phyloP scores from a whole-genome alignment of 257 asterid genomes.

The Parsonsia alboflavescens region DNA sequence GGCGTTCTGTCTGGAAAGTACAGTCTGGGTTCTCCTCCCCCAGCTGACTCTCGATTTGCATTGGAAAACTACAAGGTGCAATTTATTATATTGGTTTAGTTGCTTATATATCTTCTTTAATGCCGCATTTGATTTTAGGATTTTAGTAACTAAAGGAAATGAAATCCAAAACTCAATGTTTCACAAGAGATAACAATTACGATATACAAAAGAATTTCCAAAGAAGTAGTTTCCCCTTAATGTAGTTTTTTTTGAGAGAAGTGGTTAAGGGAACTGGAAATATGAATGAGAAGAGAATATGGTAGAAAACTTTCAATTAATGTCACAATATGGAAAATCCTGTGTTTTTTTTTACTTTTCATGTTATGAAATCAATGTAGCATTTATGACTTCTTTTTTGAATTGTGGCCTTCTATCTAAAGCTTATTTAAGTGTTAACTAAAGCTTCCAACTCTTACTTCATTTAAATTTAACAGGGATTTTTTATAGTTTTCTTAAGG shows the following conservation, averaged over 20 bases:
- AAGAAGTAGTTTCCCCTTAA: background rate
- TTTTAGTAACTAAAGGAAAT: background rate
- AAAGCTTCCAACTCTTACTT: too few relatives aligned
- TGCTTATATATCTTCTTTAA: background rate
- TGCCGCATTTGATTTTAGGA: background rate
- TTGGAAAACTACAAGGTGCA: conserved; percentile 92
- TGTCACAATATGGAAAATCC: too few relatives aligned
- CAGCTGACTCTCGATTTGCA: conserved; percentile 75
- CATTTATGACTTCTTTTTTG: too few relatives aligned
- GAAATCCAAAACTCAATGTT: background rate
- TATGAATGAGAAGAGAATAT: background rate
- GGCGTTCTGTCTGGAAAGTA: conserved; percentile 95
- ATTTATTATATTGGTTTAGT: background rate
- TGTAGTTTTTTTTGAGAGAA: background rate
- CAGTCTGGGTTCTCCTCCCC: conserved; percentile 54
- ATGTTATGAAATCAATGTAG: too few relatives aligned
- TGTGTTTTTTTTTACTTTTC: too few relatives aligned
- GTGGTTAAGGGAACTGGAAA: background rate
- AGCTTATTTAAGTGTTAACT: too few relatives aligned
- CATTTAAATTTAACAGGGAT: too few relatives aligned
- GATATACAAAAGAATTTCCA: background rate
- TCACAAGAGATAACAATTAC: background rate
- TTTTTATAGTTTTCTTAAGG: too few relatives aligned
- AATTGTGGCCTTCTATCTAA: too few relatives aligned
- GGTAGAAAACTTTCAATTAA: background rate